Evolutionary conservation across 1,284 basidiomycete species (phyloP), one percentile per base, ranked within the genome.

Genomic region (Trametes versicolor): DNA sequence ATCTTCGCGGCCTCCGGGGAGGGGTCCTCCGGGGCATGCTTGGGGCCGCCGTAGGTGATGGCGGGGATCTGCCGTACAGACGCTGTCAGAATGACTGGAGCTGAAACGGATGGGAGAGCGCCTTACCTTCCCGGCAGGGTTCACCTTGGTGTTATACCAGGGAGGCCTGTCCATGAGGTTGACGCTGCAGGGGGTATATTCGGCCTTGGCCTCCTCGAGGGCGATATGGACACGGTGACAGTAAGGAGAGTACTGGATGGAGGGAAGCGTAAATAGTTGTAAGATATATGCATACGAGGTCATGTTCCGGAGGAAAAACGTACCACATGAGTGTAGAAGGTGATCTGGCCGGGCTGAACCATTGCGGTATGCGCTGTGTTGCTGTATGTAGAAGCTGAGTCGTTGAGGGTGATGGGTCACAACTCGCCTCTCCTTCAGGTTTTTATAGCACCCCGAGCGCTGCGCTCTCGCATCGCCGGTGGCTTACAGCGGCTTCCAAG

Each of bases 101-200:
- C 8, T 21, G 17, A 15, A 48, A 49, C 23, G 41, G 5, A 17
- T 50, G 27, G 12, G 50, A 3, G 29, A n/a, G 32, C 29, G 21
- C 8, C 58, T 45, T 4, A 87, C 88, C 81, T 90, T 89, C 74
- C 84, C 83, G 1, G 84, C 87, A 1, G 85, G 84, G 75, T 91
- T 91, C 41, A 91, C 82, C 64, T 85, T 80, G 0, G 83, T 79
- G 0, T 83, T 82, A 72, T 87, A 90, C 89, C 88, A 89, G 55
- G 79, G 81, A 0, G 90, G 89, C 77, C 90, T 91, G 79, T 88
- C 85, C 67, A 72, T 62, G 34, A 90, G 75, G 70, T 91, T 84
- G 62, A 91, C 84, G 67, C 85, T 80, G 67, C 79, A 87, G 34
- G 79, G 73, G 32, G 80, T 83, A 71, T 80, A 85, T 0, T 81